Percentiles rank a stretch among this genome's conserved stretches.
Evolutionary conservation across 257 asterid species (phyloP).

Genomic region (Solanum dulcamara): DNA sequence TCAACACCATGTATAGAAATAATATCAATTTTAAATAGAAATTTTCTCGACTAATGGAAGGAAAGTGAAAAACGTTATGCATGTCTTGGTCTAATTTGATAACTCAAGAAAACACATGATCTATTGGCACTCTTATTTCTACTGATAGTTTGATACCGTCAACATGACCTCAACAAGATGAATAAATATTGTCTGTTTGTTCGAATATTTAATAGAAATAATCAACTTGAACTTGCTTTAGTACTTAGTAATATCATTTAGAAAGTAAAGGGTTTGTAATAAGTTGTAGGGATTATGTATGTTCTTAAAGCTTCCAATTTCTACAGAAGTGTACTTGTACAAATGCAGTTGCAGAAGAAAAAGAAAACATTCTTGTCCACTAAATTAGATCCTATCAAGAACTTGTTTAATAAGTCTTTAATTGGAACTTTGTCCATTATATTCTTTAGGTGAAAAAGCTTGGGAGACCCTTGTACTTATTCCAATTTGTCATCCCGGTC

Average conservation of each 20-base stretch:
- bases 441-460: background rate
- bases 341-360: too few relatives aligned
- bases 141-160: background rate
- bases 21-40: background rate
- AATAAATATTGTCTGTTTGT: background rate
- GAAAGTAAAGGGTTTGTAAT: too few relatives aligned
- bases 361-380: too few relatives aligned
- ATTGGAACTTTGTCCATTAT: background rate
- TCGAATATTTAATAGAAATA: background rate
- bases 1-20: background rate
- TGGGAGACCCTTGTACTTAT: background rate
- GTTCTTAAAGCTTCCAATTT: background rate
- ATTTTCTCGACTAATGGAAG: constrained; percentile 7
- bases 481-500: background rate
- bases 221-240: background rate
- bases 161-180: background rate
- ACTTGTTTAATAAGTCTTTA: background rate
- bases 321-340: background rate
- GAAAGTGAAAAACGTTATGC: constrained; percentile 10
- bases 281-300: too few relatives aligned
- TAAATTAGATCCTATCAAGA: background rate
- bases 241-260: background rate
- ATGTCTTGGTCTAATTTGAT: constrained; percentile 33
- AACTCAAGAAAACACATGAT: background rate
- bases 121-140: constrained; percentile 15